Evolutionary conservation across 2,329 filamentous ascomycete species (phyloP), one percentile per base, ranked within the genome.

Genomic region (Hypoxylon sp.): DNA sequence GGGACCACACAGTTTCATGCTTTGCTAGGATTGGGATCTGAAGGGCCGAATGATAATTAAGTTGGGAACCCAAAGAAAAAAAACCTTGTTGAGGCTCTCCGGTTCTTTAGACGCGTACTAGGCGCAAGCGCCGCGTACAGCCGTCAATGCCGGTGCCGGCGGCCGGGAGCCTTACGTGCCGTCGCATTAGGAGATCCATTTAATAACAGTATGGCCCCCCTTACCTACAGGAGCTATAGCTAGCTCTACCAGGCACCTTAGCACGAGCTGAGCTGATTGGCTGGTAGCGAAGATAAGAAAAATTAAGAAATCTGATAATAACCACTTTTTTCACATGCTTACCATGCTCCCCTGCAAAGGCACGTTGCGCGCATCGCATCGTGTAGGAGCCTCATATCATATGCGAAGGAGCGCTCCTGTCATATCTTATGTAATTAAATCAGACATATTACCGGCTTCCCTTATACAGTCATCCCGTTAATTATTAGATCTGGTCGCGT

Each of bases 31-130:
- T 36, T 50, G 50, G 52, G 41, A 41, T 63, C 34, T 64, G 62
- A 68, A 70, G 68, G 68, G 56, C 68, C 68, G 68, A 70, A 63
- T 70, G 48, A 60, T 48, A 30, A 19, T 34, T 28, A 23, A 55
- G 58, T 68, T 34, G 63, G 41, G 32, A 23, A n/a, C n/a, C n/a
- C n/a, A n/a, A n/a, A n/a, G n/a, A 43, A 55, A 9, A 60, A 66
- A 38, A 64, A 70, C 65, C 62, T 66, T 66, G 68, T 68, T 70
- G 68, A 70, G 68, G 68, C 68, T 70, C 68, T 65, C 32, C 21
- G 7, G 17, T 21, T 48, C 30, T 63, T 58, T 63, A 61, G 59
- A 48, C 61, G 58, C 65, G 65, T 60, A 67, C 67, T 67, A 67
- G 66, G 58, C 59, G 58, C 61, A 51, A 49, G 21, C 63, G 52